These are phyloP conservation scores for Agrocybe chaxingu DNA, from an alignment of 768 basidiomycete genomes.

Conservation along the genomic window DNA sequence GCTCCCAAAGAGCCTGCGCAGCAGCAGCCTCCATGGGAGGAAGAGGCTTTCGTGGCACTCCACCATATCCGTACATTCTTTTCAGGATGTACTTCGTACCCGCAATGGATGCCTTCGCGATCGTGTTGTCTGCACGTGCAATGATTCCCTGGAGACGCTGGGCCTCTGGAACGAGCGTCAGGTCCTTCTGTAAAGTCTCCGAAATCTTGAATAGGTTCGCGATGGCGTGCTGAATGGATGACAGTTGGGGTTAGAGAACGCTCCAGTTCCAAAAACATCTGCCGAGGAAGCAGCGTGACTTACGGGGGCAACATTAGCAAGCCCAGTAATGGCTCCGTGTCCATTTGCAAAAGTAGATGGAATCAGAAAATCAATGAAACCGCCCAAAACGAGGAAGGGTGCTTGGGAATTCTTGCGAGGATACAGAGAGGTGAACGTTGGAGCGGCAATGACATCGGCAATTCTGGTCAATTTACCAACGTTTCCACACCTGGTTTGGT, in stretches of 20 bases:
- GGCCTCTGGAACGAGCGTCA: conserved; percentile 60
- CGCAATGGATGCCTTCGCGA: conserved; percentile 70
- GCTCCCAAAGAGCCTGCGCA: conserved; percentile 65
- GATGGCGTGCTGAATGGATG: conserved; percentile 46
- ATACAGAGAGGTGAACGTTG: conserved; percentile 51
- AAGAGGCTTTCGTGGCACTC: conserved; percentile 74
- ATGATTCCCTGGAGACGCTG: conserved; percentile 77
- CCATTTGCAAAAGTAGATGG: conserved; percentile 70
- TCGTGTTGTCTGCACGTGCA: conserved; percentile 76
- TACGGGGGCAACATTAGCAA: conserved; percentile 81
- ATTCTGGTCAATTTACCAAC: conserved; percentile 91
- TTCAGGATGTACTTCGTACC: conserved; percentile 83
- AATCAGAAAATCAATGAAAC: conserved; percentile 80
- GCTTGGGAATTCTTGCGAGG: conserved; percentile 66
- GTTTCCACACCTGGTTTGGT: conserved; percentile 67
- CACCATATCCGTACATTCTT: conserved; percentile 79
- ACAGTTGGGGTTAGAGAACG: not conserved
- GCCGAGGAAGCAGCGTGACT: conserved; percentile 18
- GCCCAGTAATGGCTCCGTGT: conserved; percentile 88
- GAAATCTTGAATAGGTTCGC: conserved; percentile 62
- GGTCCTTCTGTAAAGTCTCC: conserved; percentile 50
- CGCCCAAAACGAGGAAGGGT: conserved; percentile 84
- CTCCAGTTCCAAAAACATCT: not conserved
- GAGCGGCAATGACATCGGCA: conserved; percentile 58
- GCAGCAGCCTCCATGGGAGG: conserved; percentile 55